Evolutionary conservation across 768 basidiomycete species (phyloP).

Genomic region (Hemileccinum impolitum): DNA sequence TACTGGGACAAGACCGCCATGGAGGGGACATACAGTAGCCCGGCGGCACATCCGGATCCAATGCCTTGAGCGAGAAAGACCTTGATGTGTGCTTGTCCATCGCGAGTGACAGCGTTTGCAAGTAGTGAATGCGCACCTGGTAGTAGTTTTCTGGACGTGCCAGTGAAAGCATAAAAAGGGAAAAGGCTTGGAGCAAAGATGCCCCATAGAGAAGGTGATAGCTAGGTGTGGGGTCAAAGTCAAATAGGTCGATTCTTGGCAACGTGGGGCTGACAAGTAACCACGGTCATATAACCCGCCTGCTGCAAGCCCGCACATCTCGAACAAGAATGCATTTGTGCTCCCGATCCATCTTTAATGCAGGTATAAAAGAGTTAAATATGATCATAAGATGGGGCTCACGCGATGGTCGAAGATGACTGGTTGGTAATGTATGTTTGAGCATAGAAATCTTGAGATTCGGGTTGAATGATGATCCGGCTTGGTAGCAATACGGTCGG

Average conservation of each 20-base stretch:
- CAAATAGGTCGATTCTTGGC: background rate
- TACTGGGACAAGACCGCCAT: conserved; percentile 51
- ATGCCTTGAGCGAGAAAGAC: conserved; percentile 53
- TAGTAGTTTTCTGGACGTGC: conserved; percentile 41
- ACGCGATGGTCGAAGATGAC: conserved; percentile 39
- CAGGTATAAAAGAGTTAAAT: background rate
- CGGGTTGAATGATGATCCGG: background rate
- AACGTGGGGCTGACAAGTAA: conserved; percentile 39
- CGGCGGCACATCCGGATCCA: conserved; percentile 45
- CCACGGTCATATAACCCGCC: conserved; percentile 40
- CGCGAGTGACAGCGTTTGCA: too few species aligned
- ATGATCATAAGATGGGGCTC: conserved; percentile 9
- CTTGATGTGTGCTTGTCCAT: conserved; percentile 23
- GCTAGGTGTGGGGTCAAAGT: conserved; percentile 9
- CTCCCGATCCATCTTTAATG: conserved; percentile 46
- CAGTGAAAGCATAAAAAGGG: conserved; percentile 46
- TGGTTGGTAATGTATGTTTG: conserved; percentile 35
- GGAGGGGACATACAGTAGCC: conserved; percentile 46
- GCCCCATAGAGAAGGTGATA: conserved; percentile 23
- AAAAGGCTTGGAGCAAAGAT: conserved; percentile 28
- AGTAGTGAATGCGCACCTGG: conserved; percentile 29
- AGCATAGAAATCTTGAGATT: conserved; percentile 36
- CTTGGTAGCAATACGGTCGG: background rate
- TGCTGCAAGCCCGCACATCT: conserved; percentile 42
- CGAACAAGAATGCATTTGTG: conserved; percentile 44